Conservation (phyloP, 331 rosid genomes). For the Spiraea crenata region DNA sequence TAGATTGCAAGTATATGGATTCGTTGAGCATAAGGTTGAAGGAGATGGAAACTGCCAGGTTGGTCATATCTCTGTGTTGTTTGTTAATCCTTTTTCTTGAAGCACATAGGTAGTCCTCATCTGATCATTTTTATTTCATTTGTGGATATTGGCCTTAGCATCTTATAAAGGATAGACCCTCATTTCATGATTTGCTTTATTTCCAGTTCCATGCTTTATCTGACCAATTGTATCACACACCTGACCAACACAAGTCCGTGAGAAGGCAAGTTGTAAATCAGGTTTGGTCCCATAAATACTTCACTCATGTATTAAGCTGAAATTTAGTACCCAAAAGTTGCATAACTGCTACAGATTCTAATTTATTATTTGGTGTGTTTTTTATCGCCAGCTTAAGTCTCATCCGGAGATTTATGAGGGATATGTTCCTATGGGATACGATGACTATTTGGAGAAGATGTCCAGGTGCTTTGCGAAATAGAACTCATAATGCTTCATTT, state of each 20-base stretch:
- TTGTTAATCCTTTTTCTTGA: neutral
- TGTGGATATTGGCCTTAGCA: slow-evolving; percentile 21
- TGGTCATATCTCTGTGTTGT: slow-evolving; percentile 18
- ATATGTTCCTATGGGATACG: slow-evolving; percentile 83
- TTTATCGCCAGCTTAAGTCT: slow-evolving; percentile 53
- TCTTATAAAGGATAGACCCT: slow-evolving; percentile 6
- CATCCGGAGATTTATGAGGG: slow-evolving; percentile 74
- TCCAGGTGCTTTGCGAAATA: slow-evolving; percentile 39
- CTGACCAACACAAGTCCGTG: slow-evolving; percentile 57
- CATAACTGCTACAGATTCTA: slow-evolving; percentile 23
- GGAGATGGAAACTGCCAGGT: slow-evolving; percentile 98
- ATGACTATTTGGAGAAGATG: slow-evolving; percentile 73
- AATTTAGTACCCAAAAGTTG: slow-evolving; percentile 16
- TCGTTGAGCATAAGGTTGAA: slow-evolving; percentile 58
- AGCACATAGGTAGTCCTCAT: neutral
- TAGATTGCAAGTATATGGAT: slow-evolving; percentile 71
- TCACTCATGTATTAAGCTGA: slow-evolving; percentile 2
- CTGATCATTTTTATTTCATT: slow-evolving; percentile 7
- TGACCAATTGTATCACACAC: slow-evolving; percentile 64
- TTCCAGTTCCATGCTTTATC: slow-evolving; percentile 75
- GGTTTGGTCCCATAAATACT: slow-evolving; percentile 38
- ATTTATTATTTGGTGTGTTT: slow-evolving; percentile 23
- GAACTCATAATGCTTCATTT: slow-evolving; percentile 3
- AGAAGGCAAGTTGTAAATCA: slow-evolving; percentile 65
- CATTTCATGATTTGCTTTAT: slow-evolving; percentile 1